Evolutionary conservation across 805 yeast species (phyloP), one percentile per base, ranked within the genome.

Genomic region (Wickerhamiella kurtzmanii): DNA sequence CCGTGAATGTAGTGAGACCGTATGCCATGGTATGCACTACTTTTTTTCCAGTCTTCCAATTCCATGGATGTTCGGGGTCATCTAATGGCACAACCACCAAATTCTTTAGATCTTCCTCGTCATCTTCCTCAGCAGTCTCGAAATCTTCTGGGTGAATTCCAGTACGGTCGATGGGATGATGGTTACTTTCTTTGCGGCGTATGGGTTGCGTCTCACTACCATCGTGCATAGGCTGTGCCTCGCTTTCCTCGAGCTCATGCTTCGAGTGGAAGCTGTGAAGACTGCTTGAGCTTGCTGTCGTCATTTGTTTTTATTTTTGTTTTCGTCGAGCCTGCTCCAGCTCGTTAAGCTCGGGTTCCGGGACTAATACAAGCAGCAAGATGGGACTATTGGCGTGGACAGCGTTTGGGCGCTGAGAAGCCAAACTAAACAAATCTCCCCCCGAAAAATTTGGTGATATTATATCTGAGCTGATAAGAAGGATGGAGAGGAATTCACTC

Each of bases 1-100:
- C 77, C 0, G 75, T 73, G 3, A 77, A 62, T 9, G 70, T 61
- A 2, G 80, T 71, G 43, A 75, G 59, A n/a, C 74, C 50, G 35
- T 45, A 57, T 13, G 51, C 54, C 51, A 73, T 64, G 11, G 75
- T 63, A 51, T 69, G 65, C 1, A 58, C 5, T 3, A 70, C 57
- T 55, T 73, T 75, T 44, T 68, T 64, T 32, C 49, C 42, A 0
- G 56, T 22, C 0, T 77, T 65, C 84, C 84, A 79, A 56, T 75
- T 76, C 18, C 62, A 56, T 0, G 85, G 84, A 52, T 72, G 63
- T 8, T 8, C 41, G 5, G 22, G 22, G 41, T 18, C 18, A 6
- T 17, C 25, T 8, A 25, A 25, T 5, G n/a, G 16, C 6, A 38
- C 8, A 6, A 6, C 5, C 11, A 38, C 41, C 15, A 38, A 25